Percentiles rank a stretch among this genome's conserved stretches.
Evolutionary conservation across 2,329 filamentous ascomycete species (phyloP).

Genomic region (Seiridium cupressi): DNA sequence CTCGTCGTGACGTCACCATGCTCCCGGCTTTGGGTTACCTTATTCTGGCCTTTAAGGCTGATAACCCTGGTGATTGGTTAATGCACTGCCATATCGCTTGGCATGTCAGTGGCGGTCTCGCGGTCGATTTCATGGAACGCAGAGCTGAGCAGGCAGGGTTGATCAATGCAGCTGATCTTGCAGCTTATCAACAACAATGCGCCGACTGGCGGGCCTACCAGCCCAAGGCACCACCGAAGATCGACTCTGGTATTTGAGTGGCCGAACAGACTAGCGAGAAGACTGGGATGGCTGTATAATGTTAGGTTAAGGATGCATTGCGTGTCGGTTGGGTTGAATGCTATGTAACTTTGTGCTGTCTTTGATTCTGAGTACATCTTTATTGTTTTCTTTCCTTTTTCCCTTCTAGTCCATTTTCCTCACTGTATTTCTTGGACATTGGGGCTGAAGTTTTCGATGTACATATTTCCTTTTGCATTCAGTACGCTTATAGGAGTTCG

Average conservation of each 20-base stretch:
- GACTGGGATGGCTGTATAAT: too few species aligned
- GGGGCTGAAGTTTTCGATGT: too few species aligned
- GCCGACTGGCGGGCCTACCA: slow-evolving; percentile 6
- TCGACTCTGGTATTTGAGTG: slow-evolving; percentile 8
- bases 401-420: too few species aligned
- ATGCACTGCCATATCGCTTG: slow-evolving; percentile 47
- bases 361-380: too few species aligned
- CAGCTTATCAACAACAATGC: slow-evolving; percentile 6
- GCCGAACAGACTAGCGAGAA: too few species aligned
- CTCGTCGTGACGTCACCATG: slow-evolving; percentile 42
- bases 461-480: too few species aligned
- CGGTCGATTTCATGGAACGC: slow-evolving; percentile 46
- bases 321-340: too few species aligned
- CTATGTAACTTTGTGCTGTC: too few species aligned
- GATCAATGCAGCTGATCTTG: neutral
- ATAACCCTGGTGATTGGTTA: slow-evolving; percentile 49
- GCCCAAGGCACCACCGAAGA: neutral
- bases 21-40: slow-evolving; percentile 40
- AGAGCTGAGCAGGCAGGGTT: slow-evolving; percentile 4
- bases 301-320: too few species aligned
- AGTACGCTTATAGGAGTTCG: too few species aligned
- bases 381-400: too few species aligned
- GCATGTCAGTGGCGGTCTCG: slow-evolving; percentile 46
- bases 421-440: too few species aligned
- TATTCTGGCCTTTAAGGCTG: slow-evolving; percentile 42